Percentiles rank a stretch among this genome's conserved stretches.
Conservation (phyloP, 306 rosid species). For the Elaeagnus macrophylla region DNA sequence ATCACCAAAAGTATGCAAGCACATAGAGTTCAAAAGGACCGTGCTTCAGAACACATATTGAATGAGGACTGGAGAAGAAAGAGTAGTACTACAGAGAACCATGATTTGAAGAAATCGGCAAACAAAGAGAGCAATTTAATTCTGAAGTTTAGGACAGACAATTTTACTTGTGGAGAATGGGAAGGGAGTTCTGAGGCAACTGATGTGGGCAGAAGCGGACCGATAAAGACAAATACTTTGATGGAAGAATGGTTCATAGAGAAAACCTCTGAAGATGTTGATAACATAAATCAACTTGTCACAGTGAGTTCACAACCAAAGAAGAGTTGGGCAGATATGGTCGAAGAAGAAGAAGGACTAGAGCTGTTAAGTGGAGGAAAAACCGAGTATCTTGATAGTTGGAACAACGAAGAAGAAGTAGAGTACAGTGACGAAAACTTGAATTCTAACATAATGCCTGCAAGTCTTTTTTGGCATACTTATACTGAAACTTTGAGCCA, state of each 20-base stretch:
- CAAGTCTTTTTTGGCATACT: constrained; percentile 23
- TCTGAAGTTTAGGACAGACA: constrained; percentile 1
- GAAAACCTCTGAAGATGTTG: constrained; percentile 10
- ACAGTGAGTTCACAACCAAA: constrained; percentile 21
- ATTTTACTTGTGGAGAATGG: constrained; percentile 5
- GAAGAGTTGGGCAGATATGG: constrained; percentile 98
- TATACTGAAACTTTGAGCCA: constrained; percentile 28
- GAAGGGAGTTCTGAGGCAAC: constrained; percentile 14
- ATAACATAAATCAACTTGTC: constrained; percentile 8
- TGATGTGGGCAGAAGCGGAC: not conserved
- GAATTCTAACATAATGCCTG: constrained; percentile 42
- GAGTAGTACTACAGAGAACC: constrained; percentile 17
- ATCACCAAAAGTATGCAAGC: constrained; percentile 4
- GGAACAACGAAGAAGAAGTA: constrained; percentile 17
- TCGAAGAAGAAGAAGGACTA: constrained; percentile 60
- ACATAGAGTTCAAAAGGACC: not conserved
- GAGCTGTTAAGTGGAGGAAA: constrained; percentile 15
- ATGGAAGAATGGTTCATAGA: constrained; percentile 14
- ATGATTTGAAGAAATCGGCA: constrained; percentile 14
- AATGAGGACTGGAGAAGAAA: constrained; percentile 15
- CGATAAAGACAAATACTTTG: not conserved
- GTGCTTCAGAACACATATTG: constrained; percentile 3
- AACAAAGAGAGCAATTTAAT: constrained; percentile 4
- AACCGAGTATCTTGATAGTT: constrained; percentile 15
- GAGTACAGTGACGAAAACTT: constrained; percentile 42